Evolutionary conservation across 2,329 filamentous ascomycete species (phyloP), one percentile per base, ranked within the genome.

Genomic region (Incumbomyces lentus): DNA sequence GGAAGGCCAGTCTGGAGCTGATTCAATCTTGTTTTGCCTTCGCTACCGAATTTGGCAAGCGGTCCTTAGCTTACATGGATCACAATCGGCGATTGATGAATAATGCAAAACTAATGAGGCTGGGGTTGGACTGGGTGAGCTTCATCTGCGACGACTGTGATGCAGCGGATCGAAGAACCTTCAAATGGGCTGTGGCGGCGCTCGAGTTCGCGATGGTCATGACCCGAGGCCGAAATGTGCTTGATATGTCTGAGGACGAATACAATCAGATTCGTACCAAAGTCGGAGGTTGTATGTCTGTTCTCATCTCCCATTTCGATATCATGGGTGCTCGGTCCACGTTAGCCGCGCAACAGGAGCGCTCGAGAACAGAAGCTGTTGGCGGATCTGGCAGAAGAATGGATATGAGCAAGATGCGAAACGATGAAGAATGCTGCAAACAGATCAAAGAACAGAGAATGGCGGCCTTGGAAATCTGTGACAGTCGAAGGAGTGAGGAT

Each of bases 11-110:
- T 62, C 88, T 95, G 58, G 92, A 98, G 60, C 78, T 98, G 26
- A 92, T 98, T 53, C 92, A 98, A 64, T 94, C 88, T 4, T 98
- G 90, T 66, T 98, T 96, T 64, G 85, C 93, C 34, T 98, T 96
- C 59, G 92, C 92, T n/a, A 96, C 92, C 0, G 92, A 98, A 63
- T 98, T 98, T 56, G 92, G 92, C 37, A 90, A 95, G 63, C 83
- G 92, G 53, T 95, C 90, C 2, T 77, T 95, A 41, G 79, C 92
- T 16, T 93, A 94, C 68, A 92, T 98, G 81, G 92, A 98, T 66
- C 84, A 86, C 63, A 96, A 95, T 61, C 75, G 92, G 46, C 82
- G 90, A 41, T 86, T 93, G 56, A 93, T 96, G 86, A 96, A 96
- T 68, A 95, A 95, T 64, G 75, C 94, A 56, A 95, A 94, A 63